phyloP scores from a whole-genome alignment of 1,284 basidiomycete species.

The Ustilago trichophora region DNA sequence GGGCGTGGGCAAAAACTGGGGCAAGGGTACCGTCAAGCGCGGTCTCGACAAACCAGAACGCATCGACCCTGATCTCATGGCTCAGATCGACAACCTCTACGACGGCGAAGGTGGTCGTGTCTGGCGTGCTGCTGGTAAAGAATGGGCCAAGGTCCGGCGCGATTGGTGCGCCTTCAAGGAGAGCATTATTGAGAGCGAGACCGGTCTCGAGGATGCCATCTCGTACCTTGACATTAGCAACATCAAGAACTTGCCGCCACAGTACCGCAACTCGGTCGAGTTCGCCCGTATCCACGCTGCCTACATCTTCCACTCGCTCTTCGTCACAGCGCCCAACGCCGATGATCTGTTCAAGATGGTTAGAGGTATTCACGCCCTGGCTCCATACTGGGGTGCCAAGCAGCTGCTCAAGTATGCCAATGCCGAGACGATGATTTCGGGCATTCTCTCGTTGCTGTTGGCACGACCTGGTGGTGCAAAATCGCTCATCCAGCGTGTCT shows the following conservation, averaged over 20 bases:
- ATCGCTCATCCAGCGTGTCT: conserved; percentile 63
- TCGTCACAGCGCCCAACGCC: conserved; percentile 59
- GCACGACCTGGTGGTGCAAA: conserved; percentile 63
- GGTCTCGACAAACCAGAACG: conserved; percentile 61
- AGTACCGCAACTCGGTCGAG: conserved; percentile 61
- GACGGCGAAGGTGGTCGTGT: conserved; percentile 45
- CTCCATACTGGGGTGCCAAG: conserved; percentile 66
- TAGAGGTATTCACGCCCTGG: conserved; percentile 59
- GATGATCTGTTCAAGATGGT: conserved; percentile 61
- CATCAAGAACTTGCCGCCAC: conserved; percentile 58
- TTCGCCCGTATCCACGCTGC: conserved; percentile 60
- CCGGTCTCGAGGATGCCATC: conserved; percentile 58
- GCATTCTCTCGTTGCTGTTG: conserved; percentile 60
- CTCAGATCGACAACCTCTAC: conserved; percentile 55
- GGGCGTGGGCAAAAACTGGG: conserved; percentile 66
- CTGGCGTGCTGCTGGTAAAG: conserved; percentile 58
- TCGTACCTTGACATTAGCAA: conserved; percentile 56
- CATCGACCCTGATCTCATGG: conserved; percentile 46
- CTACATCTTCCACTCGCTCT: conserved; percentile 58
- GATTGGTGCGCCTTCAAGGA: conserved; percentile 63
- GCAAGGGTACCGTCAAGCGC: conserved; percentile 65
- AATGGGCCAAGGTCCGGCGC: conserved; percentile 44
- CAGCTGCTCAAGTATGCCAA: conserved; percentile 63
- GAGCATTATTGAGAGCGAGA: conserved; percentile 62
- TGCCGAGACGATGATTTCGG: conserved; percentile 62